Evolutionary conservation across 768 basidiomycete species (phyloP).

Genomic region (Gyrodon lividus): DNA sequence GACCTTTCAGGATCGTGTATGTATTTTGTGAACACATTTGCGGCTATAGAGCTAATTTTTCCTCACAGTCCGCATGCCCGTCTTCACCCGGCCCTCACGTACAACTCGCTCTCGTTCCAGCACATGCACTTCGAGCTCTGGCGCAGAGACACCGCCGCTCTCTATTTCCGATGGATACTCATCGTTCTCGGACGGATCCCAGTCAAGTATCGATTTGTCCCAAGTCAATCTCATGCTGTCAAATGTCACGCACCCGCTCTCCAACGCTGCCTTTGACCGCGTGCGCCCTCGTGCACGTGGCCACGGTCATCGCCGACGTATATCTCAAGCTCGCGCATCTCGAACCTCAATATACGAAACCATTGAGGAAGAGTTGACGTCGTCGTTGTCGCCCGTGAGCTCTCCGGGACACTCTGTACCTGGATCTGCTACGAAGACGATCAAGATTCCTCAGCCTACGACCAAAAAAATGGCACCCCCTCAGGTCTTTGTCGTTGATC

Average conservation of each 20-base stretch:
- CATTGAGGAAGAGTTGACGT: slow-evolving; percentile 67
- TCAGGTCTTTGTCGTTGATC: slow-evolving; percentile 55
- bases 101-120: slow-evolving; percentile 60
- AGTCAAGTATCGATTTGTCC: slow-evolving; percentile 73
- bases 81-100: slow-evolving; percentile 60
- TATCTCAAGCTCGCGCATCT: slow-evolving; percentile 61
- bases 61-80: slow-evolving; percentile 44
- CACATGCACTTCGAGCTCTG: slow-evolving; percentile 67
- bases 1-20: slow-evolving; percentile 51
- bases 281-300: slow-evolving; percentile 48
- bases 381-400: slow-evolving; percentile 23
- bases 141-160: slow-evolving; percentile 68
- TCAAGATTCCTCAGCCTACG: slow-evolving; percentile 5
- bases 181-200: slow-evolving; percentile 63
- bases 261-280: slow-evolving; percentile 41
- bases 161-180: slow-evolving; percentile 69
- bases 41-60: slow-evolving; percentile 2
- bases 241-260: slow-evolving; percentile 51
- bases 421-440: slow-evolving; percentile 33
- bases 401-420: slow-evolving; percentile 22
- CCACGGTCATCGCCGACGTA: slow-evolving; percentile 68
- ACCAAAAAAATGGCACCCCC: slow-evolving; percentile 31
- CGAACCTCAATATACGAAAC: slow-evolving; percentile 76
- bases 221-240: slow-evolving; percentile 57
- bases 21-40: slow-evolving; percentile 19